These are phyloP conservation scores for Cladosporium oxysporum DNA, from an alignment of 2,329 filamentous ascomycete genomes.

Conservation along the genomic window DNA sequence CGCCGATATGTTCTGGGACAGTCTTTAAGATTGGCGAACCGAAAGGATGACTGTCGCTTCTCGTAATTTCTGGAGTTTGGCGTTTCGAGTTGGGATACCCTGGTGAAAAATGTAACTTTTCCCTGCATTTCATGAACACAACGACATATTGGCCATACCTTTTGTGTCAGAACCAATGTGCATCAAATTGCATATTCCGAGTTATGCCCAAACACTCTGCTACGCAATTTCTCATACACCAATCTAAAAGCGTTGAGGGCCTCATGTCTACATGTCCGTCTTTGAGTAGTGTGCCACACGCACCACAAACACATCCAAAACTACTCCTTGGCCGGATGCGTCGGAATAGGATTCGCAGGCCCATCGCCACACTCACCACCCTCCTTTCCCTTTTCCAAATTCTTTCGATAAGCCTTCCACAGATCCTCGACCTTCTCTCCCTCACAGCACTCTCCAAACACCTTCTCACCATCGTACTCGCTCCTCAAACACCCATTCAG, in stretches of 20 bases:
- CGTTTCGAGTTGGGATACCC: conserved; percentile 2
- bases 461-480: conserved; percentile 61
- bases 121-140: not conserved
- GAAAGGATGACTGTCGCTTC: not conserved
- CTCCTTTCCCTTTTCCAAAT: conserved; percentile 40
- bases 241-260: not conserved
- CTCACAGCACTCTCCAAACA: conserved; percentile 34
- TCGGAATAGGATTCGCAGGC: conserved; percentile 16
- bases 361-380: conserved; percentile 6
- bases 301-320: not conserved
- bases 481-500: conserved; percentile 68
- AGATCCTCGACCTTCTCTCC: conserved; percentile 66
- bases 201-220: not conserved
- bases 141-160: not conserved
- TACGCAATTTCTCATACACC: not conserved
- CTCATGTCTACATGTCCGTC: not conserved
- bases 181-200: not conserved
- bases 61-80: not conserved
- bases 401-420: conserved; percentile 70
- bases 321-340: conserved; percentile 14
- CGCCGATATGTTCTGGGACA: conserved; percentile 91
- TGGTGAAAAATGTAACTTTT: not conserved
- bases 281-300: not conserved
- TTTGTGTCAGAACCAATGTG: no score
- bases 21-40: not conserved